Evolutionary conservation across 1,284 basidiomycete genomes (phyloP).

Genomic region (Rhodofomes roseus): DNA sequence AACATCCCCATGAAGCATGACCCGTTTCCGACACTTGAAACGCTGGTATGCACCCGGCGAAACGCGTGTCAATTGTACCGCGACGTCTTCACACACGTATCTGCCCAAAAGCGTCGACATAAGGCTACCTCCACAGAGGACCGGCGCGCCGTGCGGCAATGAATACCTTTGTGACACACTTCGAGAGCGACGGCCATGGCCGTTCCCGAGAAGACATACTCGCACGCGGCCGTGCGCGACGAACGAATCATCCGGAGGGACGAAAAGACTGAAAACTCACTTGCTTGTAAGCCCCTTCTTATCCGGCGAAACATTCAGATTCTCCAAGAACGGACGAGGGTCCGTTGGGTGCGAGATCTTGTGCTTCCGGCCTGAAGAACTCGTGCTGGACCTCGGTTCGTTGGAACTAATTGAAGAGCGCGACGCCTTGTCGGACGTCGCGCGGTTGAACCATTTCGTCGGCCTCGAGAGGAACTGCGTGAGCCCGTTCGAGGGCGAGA

Average conservation of each 20-base stretch:
- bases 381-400: slow-evolving; percentile 51
- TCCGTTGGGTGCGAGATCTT: slow-evolving; percentile 82
- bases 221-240: too few relatives aligned
- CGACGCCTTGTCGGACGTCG: slow-evolving; percentile 22
- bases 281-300: slow-evolving; percentile 38
- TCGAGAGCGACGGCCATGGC: too few relatives aligned
- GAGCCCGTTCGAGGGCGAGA: slow-evolving; percentile 28
- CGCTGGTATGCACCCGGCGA: too few relatives aligned
- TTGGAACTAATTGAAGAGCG: slow-evolving; percentile 29
- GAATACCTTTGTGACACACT: too few relatives aligned
- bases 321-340: slow-evolving; percentile 64
- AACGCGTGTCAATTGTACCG: too few relatives aligned
- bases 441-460: slow-evolving; percentile 31
- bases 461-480: slow-evolving; percentile 28
- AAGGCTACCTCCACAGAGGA: too few relatives aligned
- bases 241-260: too few relatives aligned
- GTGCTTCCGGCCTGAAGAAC: slow-evolving; percentile 51
- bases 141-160: too few relatives aligned
- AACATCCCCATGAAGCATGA: neutral
- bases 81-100: too few relatives aligned
- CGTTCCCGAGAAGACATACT: too few relatives aligned
- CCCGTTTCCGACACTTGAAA: neutral
- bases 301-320: slow-evolving; percentile 22
- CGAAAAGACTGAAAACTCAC: too few relatives aligned
- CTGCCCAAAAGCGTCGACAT: too few relatives aligned